phyloP scores from a whole-genome alignment of 495 filamentous ascomycete genomes.

The Aspergillus incahuasiensis region DNA sequence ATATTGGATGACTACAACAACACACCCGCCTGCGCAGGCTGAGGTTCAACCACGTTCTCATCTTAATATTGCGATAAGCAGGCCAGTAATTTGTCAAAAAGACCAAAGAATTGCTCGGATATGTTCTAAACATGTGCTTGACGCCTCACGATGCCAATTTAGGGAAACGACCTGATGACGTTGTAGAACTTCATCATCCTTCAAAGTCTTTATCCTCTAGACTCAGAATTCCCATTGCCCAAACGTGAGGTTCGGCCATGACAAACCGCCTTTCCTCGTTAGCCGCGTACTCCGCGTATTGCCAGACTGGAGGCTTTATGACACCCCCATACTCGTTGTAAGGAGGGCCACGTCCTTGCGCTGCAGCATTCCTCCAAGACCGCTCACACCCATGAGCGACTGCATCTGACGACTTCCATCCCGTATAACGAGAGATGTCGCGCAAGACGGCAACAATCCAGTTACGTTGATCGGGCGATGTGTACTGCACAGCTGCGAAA shows the following conservation, averaged over 20 bases:
- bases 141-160: not conserved
- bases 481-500: slow-evolving; percentile 80
- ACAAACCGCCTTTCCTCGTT: slow-evolving; percentile 48
- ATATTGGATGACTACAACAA: slow-evolving; percentile 3
- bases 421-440: slow-evolving; percentile 73
- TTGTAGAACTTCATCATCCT: not conserved
- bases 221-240: slow-evolving; percentile 57
- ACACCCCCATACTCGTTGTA: slow-evolving; percentile 4
- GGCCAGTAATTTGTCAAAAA: not conserved
- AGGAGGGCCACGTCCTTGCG: slow-evolving; percentile 67
- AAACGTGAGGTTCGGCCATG: slow-evolving; percentile 38
- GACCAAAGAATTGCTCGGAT: not conserved
- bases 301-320: not conserved
- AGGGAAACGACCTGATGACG: not conserved
- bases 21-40: not conserved
- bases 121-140: not conserved
- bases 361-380: slow-evolving; percentile 69
- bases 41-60: not conserved
- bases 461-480: slow-evolving; percentile 61
- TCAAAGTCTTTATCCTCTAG: slow-evolving; percentile 41
- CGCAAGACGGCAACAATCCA: slow-evolving; percentile 71
- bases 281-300: slow-evolving; percentile 19
- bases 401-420: slow-evolving; percentile 76
- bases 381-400: slow-evolving; percentile 81
- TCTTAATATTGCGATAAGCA: not conserved